These are phyloP conservation scores for Torrubiella hemipterigena DNA, from an alignment of 2,329 filamentous ascomycete species.

Conservation along the genomic window DNA sequence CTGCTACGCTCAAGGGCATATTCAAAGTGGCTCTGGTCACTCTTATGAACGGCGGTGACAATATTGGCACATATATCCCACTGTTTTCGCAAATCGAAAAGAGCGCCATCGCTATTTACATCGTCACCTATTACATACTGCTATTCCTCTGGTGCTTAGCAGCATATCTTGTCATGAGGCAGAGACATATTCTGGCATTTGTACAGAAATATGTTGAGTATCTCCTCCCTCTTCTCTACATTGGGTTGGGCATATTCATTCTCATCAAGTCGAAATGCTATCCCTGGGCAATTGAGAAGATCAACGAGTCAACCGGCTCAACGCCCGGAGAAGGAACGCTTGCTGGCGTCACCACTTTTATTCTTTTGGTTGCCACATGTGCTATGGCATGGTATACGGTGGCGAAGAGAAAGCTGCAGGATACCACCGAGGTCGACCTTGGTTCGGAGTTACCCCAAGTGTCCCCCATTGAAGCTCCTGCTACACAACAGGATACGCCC, in stretches of 20 bases:
- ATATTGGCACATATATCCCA: slow-evolving; percentile 21
- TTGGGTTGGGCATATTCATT: slow-evolving; percentile 20
- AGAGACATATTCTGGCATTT: slow-evolving; percentile 15
- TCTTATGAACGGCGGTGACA: slow-evolving; percentile 22
- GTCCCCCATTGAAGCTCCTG: no score
- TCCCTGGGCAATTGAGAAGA: slow-evolving; percentile 19
- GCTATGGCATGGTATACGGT: slow-evolving; percentile 6
- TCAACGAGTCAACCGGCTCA: slow-evolving; percentile 10
- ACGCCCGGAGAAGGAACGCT: slow-evolving; percentile 7
- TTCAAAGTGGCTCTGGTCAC: slow-evolving; percentile 18
- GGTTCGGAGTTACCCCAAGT: no score
- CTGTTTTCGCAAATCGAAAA: slow-evolving; percentile 19
- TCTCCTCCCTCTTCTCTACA: slow-evolving; percentile 18
- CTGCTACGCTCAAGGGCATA: slow-evolving; percentile 10
- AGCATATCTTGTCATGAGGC: slow-evolving; percentile 17
- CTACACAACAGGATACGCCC: no score
- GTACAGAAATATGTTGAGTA: slow-evolving; percentile 13
- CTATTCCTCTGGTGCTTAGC: slow-evolving; percentile 18
- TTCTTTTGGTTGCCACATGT: slow-evolving; percentile 6
- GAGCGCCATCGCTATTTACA: slow-evolving; percentile 19
- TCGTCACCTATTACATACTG: slow-evolving; percentile 19
- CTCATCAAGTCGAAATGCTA: slow-evolving; percentile 18
- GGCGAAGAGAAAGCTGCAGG: no score
- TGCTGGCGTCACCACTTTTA: slow-evolving; percentile 7
- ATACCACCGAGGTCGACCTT: no score